A percentile compares a stretch with the other conserved stretches of the same genome.
Conservation (phyloP, 768 basidiomycete genomes). For the Suillus ampliporus region DNA sequence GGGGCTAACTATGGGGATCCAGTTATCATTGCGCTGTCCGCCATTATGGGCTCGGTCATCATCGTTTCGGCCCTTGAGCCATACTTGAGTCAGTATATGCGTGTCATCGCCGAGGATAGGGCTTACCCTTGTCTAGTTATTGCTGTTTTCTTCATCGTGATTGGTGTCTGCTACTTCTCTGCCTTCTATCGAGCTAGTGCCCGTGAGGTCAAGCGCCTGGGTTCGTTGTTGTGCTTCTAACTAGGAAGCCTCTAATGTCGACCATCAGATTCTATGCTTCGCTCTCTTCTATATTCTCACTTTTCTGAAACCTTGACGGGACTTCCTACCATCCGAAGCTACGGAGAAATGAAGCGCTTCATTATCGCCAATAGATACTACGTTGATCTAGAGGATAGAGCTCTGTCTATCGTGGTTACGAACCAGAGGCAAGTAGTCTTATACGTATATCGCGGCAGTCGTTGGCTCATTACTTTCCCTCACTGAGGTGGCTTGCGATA, state of each 20-base stretch:
- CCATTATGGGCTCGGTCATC: conserved; percentile 55
- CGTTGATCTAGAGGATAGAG: conserved; percentile 78
- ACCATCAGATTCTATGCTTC: conserved; percentile 64
- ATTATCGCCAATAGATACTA: conserved; percentile 65
- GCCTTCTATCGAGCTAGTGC: conserved; percentile 74
- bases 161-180: conserved; percentile 71
- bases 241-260: background rate
- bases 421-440: conserved; percentile 57
- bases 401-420: conserved; percentile 65
- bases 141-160: conserved; percentile 53
- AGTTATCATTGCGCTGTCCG: conserved; percentile 58
- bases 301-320: conserved; percentile 81
- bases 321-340: conserved; percentile 73
- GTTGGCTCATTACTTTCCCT: background rate
- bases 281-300: conserved; percentile 76
- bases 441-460: background rate
- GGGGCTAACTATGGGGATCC: conserved; percentile 10
- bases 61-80: conserved; percentile 63
- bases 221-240: conserved; percentile 23
- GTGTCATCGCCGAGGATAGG: background rate
- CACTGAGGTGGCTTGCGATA: conserved; percentile 73
- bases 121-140: conserved; percentile 46
- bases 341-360: conserved; percentile 67
- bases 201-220: conserved; percentile 68
- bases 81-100: conserved; percentile 57